Evolutionary conservation across 1,284 basidiomycete genomes (phyloP).

Genomic region (Irpex sp.): DNA sequence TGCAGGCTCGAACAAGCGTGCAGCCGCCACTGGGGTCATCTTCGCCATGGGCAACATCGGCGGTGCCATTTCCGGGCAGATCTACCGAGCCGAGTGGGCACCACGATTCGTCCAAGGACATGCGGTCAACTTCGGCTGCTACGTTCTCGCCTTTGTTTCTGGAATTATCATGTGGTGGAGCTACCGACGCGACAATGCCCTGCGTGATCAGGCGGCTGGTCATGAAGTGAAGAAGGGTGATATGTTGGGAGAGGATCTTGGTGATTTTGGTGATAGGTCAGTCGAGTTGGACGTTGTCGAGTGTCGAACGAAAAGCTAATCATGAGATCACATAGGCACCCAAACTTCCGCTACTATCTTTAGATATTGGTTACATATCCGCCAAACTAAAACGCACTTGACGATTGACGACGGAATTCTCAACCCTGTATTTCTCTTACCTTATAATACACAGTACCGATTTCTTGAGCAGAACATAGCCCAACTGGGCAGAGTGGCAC

Average conservation of each 20-base stretch:
- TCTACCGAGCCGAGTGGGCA: conserved; percentile 30
- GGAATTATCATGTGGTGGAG: conserved; percentile 25
- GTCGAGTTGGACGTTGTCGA: conserved; percentile 5
- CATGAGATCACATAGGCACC: conserved; percentile 17
- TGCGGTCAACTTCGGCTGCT: conserved; percentile 28
- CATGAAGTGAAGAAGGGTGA: conserved; percentile 6
- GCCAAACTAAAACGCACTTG: too few relatives aligned
- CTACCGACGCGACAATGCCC: conserved; percentile 24
- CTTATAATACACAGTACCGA: too few relatives aligned
- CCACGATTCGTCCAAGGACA: conserved; percentile 31
- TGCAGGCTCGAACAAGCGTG: conserved; percentile 28
- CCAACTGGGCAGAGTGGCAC: too few relatives aligned
- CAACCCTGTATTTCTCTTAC: too few relatives aligned
- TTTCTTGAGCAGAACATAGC: too few relatives aligned
- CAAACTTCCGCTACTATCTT: conserved; percentile 25
- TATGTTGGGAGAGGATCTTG: conserved; percentile 27
- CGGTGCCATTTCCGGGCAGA: conserved; percentile 26
- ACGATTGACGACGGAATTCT: too few relatives aligned
- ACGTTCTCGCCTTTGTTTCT: conserved; percentile 23
- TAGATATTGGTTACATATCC: conserved; percentile 1
- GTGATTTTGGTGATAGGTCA: conserved; percentile 28
- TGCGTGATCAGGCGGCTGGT: conserved; percentile 19
- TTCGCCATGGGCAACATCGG: conserved; percentile 30
- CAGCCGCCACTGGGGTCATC: conserved; percentile 25
- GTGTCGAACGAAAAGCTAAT: neutral